phyloP scores from a whole-genome alignment of 192 early-diverging fungal species.

The Mortierella claussenii region DNA sequence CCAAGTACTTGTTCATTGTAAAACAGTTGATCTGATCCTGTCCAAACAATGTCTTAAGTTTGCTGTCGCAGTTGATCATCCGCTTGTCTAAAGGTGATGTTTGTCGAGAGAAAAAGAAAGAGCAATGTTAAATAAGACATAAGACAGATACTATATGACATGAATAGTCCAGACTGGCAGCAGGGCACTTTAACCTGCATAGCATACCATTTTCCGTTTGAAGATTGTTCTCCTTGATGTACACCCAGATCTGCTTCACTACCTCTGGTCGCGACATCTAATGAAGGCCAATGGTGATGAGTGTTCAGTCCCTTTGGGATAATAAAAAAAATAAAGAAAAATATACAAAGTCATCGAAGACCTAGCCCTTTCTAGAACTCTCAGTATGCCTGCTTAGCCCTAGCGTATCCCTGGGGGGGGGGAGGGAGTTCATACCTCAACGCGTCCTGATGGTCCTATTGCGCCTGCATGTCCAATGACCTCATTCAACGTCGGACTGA shows the following conservation, averaged over 20 bases:
- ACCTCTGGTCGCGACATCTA: constrained; percentile 70
- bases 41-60: constrained; percentile 60
- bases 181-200: too few relatives aligned
- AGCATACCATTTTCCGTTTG: constrained; percentile 58
- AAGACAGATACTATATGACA: background rate
- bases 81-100: constrained; percentile 51
- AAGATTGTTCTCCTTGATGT: constrained; percentile 67
- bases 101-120: background rate
- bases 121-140: background rate
- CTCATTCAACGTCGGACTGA: constrained; percentile 42
- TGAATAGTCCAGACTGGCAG: too few relatives aligned
- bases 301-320: too few relatives aligned
- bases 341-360: background rate
- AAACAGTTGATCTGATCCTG: constrained; percentile 65
- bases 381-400: background rate
- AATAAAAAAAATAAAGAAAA: background rate
- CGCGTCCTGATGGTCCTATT: constrained; percentile 52
- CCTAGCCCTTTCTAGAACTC: background rate
- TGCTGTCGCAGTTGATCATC: constrained; percentile 62
- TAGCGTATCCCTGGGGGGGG: background rate
- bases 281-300: too few relatives aligned
- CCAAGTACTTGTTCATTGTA: constrained; percentile 68
- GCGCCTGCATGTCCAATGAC: constrained; percentile 56
- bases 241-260: constrained; percentile 68
- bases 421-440: constrained; percentile 39